Evolutionary conservation across 176 grass and related monocot species (phyloP).

Genomic region (Carex pumila): DNA sequence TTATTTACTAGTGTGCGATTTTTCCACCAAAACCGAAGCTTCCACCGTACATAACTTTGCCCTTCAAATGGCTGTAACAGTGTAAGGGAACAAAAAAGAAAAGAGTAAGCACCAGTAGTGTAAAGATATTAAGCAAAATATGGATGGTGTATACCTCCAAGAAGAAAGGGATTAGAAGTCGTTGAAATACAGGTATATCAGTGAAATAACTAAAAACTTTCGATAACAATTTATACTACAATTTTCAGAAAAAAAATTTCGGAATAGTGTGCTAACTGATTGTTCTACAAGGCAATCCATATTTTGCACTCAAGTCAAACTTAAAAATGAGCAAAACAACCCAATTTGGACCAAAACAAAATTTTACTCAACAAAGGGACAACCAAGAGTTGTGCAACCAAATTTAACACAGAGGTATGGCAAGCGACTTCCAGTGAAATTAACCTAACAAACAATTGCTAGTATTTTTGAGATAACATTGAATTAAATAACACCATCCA

Average conservation of each 20-base stretch:
- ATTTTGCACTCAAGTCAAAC: background rate
- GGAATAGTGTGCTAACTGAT: background rate
- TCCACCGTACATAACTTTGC: slow-evolving; percentile 1
- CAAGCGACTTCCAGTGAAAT: background rate
- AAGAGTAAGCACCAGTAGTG: background rate
- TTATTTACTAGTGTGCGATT: background rate
- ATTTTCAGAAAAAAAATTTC: background rate
- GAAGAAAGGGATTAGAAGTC: background rate
- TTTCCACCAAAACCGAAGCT: slow-evolving; percentile 5
- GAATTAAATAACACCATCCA: background rate
- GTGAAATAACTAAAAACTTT: background rate
- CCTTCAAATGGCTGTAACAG: slow-evolving; percentile 17
- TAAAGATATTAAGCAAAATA: background rate
- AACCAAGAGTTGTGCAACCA: background rate
- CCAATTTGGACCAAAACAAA: background rate
- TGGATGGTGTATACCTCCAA: background rate
- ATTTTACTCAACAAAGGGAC: background rate
- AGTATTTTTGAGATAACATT: background rate
- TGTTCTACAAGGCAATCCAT: background rate
- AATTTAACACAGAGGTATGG: background rate
- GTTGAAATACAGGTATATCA: background rate
- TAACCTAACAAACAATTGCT: background rate
- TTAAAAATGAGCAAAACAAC: background rate
- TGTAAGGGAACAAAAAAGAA: background rate
- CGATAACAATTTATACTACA: background rate